Conservation (phyloP, 192 early-diverging fungal genomes). For the Backusella australiensis region DNA sequence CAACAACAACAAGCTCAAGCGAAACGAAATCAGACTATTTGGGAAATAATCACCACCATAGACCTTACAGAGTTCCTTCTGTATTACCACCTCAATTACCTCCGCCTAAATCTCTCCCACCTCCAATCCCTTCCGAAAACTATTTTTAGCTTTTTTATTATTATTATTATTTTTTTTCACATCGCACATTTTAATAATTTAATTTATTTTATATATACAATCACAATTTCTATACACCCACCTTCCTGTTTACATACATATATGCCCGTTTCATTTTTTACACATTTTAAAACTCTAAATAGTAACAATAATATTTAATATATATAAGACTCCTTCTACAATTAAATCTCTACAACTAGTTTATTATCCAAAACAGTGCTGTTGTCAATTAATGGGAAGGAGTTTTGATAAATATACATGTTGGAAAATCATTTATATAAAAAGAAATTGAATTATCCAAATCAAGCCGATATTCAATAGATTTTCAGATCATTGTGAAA, state of each 20-base stretch:
- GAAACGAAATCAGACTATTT: background rate
- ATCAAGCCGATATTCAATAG: too few species aligned
- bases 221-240: background rate
- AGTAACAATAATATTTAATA: too few species aligned
- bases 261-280: background rate
- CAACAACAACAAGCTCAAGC: background rate
- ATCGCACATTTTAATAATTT: background rate
- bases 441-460: too few species aligned
- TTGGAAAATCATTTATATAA: too few species aligned
- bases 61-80: background rate
- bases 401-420: too few species aligned
- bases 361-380: too few species aligned
- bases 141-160: background rate
- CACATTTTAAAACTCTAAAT: background rate
- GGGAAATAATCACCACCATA: background rate
- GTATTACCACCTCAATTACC: conserved; percentile 3
- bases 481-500: background rate
- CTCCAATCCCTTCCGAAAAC: conserved; percentile 11
- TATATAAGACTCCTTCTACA: too few species aligned
- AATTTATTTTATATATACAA: conserved; percentile 1
- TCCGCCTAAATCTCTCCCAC: background rate
- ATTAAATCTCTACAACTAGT: too few species aligned
- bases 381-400: too few species aligned
- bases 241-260: background rate
- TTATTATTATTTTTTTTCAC: background rate